A percentile compares a stretch with the other conserved stretches of the same genome.
Conservation (phyloP, 2,329 filamentous ascomycete species). For the Amylocarpus encephaloides region DNA sequence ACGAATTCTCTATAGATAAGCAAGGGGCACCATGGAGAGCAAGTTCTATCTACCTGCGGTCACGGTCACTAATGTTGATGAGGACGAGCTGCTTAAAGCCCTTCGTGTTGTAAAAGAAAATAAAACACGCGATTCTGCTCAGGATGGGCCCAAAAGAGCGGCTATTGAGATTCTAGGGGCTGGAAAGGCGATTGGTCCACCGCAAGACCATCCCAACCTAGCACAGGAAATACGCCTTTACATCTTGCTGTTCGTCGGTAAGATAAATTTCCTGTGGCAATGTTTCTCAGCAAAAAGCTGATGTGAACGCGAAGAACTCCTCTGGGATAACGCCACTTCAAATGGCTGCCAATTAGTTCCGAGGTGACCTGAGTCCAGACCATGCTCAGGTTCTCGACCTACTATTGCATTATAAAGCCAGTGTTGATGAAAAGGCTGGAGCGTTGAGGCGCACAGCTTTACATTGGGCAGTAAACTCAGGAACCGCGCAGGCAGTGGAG, state of each 20-base stretch:
- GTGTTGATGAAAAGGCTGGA: constrained; percentile 4
- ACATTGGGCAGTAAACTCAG: constrained; percentile 5
- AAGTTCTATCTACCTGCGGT: not conserved
- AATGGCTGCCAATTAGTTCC: constrained; percentile 9
- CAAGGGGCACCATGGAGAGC: not conserved
- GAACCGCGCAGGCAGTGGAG: constrained; percentile 8
- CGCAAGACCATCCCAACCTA: constrained; percentile 4
- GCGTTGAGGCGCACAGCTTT: constrained; percentile 2
- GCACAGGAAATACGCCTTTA: constrained; percentile 11
- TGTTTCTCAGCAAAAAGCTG: constrained; percentile 9
- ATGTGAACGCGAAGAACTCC: constrained; percentile 6
- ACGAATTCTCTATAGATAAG: not conserved
- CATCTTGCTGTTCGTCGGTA: constrained; percentile 11
- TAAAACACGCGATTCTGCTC: no score
- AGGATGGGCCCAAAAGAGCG: no score
- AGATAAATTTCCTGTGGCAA: constrained; percentile 10
- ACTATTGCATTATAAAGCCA: constrained; percentile 10
- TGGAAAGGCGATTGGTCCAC: no score
- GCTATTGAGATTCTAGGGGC: no score
- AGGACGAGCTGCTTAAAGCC: constrained; percentile 7
- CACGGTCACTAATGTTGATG: constrained; percentile 1
- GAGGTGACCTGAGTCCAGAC: no score
- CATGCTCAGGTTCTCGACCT: constrained; percentile 7
- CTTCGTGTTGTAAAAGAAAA: constrained; percentile 1
- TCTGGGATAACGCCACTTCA: constrained; percentile 7